Evolutionary conservation across 2,329 filamentous ascomycete genomes (phyloP).

Genomic region (Fusarium tjaetaba): DNA sequence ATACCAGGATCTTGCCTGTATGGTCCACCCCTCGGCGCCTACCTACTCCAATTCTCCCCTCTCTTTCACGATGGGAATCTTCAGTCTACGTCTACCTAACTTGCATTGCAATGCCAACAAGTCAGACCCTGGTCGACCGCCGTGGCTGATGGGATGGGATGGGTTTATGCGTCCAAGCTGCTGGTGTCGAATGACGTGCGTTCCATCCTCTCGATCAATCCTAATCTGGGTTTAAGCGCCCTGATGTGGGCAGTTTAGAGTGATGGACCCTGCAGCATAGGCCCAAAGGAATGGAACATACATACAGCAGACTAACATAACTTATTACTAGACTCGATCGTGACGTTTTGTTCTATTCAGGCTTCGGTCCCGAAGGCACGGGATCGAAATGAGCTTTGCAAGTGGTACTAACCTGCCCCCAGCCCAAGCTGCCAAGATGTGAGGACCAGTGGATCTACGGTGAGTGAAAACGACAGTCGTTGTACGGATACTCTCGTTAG

Average conservation of each 20-base stretch:
- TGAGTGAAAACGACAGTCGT: constrained; percentile 18
- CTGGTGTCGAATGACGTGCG: constrained; percentile 42
- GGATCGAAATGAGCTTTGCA: constrained; percentile 14
- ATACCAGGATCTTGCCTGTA: constrained; percentile 10
- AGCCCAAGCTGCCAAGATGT: constrained; percentile 13
- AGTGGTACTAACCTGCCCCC: constrained; percentile 7
- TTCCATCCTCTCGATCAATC: constrained; percentile 21
- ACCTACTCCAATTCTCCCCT: constrained; percentile 19
- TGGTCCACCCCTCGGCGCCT: constrained; percentile 28
- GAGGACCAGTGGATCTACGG: constrained; percentile 34
- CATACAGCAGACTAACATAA: not conserved
- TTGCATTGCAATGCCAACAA: not conserved
- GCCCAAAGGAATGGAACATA: constrained; percentile 18
- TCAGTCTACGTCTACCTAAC: not conserved
- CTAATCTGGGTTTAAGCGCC: constrained; percentile 39
- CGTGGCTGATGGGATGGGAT: constrained; percentile 15
- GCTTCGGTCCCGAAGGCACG: constrained; percentile 32
- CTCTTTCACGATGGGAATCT: not conserved
- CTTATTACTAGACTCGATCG: not conserved
- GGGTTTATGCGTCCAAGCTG: constrained; percentile 23
- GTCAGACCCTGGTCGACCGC: constrained; percentile 16
- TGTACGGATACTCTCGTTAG: constrained; percentile 12
- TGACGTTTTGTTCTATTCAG: not conserved
- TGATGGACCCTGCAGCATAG: constrained; percentile 35
- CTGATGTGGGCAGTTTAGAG: constrained; percentile 30